phyloP scores from a whole-genome alignment of 345 rosid species.

The Populus nigra region DNA sequence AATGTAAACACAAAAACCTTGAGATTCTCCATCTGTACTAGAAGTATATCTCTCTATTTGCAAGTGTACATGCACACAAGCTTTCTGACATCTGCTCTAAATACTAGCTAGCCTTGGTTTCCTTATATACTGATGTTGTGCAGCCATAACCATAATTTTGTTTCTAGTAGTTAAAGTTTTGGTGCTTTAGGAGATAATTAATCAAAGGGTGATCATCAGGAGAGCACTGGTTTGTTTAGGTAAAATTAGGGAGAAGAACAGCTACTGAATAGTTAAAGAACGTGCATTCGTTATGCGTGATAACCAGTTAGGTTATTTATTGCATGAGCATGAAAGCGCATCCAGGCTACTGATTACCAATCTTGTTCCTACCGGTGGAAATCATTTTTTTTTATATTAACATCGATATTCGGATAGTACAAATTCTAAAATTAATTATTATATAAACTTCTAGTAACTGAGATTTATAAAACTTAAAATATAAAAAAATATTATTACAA shows the following conservation, averaged over 20 bases:
- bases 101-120: not conserved
- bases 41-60: not conserved
- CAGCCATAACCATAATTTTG: not conserved
- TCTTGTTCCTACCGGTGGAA: not conserved
- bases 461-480: too few relatives aligned
- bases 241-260: not conserved
- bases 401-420: accelerated
- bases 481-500: too few relatives aligned
- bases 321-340: not conserved
- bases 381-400: not conserved
- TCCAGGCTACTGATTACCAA: not conserved
- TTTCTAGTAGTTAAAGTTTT: constrained; percentile 6
- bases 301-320: not conserved
- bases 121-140: not conserved
- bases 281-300: constrained; percentile 13
- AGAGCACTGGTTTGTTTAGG: not conserved
- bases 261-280: not conserved
- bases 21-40: constrained; percentile 10
- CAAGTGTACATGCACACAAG: not conserved
- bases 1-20: not conserved
- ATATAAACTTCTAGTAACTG: accelerated
- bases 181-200: constrained; percentile 14
- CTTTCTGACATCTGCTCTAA: not conserved
- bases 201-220: not conserved
- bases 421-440: too few relatives aligned